These are phyloP conservation scores for Knoxdaviesia capensis DNA, from an alignment of 2,329 filamentous ascomycete genomes.

Conservation along the genomic window DNA sequence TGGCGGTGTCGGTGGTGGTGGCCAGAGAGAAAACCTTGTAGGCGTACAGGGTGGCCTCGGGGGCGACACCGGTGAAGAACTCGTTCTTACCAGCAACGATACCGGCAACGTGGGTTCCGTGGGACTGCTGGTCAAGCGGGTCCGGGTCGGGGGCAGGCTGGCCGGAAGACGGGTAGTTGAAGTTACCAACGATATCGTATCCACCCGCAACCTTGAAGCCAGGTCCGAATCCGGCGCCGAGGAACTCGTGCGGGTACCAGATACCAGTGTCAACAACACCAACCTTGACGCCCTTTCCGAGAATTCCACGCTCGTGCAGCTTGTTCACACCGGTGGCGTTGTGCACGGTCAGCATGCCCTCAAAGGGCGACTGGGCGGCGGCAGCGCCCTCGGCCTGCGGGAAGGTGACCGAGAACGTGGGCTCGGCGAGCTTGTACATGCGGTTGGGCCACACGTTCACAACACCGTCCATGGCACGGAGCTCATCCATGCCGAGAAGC, in stretches of 20 bases:
- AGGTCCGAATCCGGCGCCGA: conserved; percentile 17
- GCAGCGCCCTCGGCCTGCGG: too few relatives aligned
- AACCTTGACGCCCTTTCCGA: conserved; percentile 16
- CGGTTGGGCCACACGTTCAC: conserved; percentile 15
- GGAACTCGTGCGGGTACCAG: conserved; percentile 17
- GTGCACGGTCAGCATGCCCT: too few relatives aligned
- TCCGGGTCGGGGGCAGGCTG: conserved; percentile 2
- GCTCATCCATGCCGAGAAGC: conserved; percentile 12
- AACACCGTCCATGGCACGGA: conserved; percentile 14
- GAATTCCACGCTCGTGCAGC: conserved; percentile 15
- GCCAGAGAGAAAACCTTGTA: conserved; percentile 3
- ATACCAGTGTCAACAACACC: conserved; percentile 19
- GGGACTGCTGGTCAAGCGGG: conserved; percentile 7
- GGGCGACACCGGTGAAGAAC: conserved; percentile 8
- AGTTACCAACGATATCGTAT: conserved; percentile 15
- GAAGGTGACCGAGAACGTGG: too few relatives aligned
- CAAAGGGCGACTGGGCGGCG: too few relatives aligned
- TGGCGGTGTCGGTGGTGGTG: conserved; percentile 8
- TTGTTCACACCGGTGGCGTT: conserved; percentile 15
- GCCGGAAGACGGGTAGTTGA: neutral
- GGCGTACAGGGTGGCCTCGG: conserved; percentile 6
- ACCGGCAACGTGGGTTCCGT: conserved; percentile 16
- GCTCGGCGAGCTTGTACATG: too few relatives aligned
- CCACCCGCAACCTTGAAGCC: conserved; percentile 17
- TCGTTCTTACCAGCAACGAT: conserved; percentile 8